Percentiles rank a stretch among this genome's conserved stretches.
These are phyloP conservation scores for Sphaceloma murrayae DNA, from an alignment of 2,329 filamentous ascomycete genomes.

Conservation along the genomic window DNA sequence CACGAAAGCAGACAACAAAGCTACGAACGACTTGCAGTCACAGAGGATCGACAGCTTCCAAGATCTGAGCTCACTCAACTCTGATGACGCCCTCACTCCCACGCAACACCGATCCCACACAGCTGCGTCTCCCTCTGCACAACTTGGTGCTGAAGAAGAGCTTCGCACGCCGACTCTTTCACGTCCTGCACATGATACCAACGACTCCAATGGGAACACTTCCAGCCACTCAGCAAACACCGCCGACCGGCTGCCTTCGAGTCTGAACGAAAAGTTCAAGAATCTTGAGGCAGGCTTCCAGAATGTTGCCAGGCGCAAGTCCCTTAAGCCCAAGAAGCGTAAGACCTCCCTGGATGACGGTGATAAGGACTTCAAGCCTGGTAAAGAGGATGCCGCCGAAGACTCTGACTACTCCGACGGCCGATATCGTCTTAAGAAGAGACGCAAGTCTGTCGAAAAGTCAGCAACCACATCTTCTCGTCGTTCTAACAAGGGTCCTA, in stretches of 20 bases:
- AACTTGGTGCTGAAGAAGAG: background rate
- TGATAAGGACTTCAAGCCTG: constrained; percentile 26
- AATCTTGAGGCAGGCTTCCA: constrained; percentile 24
- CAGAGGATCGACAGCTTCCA: constrained; percentile 11
- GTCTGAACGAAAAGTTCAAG: constrained; percentile 26
- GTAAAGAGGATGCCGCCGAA: background rate
- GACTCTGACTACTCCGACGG: constrained; percentile 16
- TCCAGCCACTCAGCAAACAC: constrained; percentile 12
- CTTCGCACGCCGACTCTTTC: constrained; percentile 9
- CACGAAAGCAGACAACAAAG: no score
- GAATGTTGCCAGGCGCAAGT: constrained; percentile 1
- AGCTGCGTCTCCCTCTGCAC: background rate
- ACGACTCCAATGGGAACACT: background rate
- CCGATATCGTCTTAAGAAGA: constrained; percentile 23
- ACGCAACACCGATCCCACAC: constrained; percentile 1
- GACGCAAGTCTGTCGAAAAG: constrained; percentile 26
- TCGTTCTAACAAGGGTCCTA: no score
- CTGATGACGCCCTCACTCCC: constrained; percentile 13
- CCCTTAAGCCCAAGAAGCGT: constrained; percentile 31
- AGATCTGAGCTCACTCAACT: constrained; percentile 12
- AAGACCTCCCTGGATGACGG: constrained; percentile 27
- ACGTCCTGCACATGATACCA: background rate
- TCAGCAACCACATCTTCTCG: constrained; percentile 13
- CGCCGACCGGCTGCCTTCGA: no score
- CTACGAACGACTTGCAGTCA: no score